Base-by-base conservation (phyloP, 371 early-diverging fungal species). In the Funneliformis caledonium region DNA sequence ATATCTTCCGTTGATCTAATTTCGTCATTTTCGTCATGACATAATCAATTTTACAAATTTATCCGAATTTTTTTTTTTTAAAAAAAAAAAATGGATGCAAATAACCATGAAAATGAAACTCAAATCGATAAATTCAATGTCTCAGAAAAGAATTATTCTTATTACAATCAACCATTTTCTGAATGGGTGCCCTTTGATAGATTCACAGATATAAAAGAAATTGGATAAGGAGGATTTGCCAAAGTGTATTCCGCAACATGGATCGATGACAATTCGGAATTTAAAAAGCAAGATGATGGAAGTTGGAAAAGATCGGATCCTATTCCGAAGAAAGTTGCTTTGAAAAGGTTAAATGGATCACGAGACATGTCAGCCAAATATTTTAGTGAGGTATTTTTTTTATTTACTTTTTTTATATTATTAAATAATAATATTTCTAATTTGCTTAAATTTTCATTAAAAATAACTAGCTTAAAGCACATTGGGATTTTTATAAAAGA, bases 211-310 rank as follows among this genome's bases (percentile, higher is more conserved):
- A 45, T 69, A 43, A 45, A 69, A 69, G 19, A 45, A 45, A 69
- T 69, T 43, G 69, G 69, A 47, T 47, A 69, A 69, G 69, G 69
- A 43, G 69, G 69, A 43, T 69, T 69, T 45, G 11, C 43, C 31
- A 45, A n/a, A 8, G 45, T 45, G 19, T 69, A 69, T 45, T 45
- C 42, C 1, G 69, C 69, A n/a, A 31, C 19, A 16, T 69, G 69
- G 69, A 26, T 31, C n/a, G 72, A 72, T 47, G 72, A 1, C n/a
- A n/a, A 72, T 47, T 4, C 19, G 22, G 19, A 37, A 2, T 37
- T 37, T 37, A 0, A 2, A 3, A 37, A 37, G 37, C 37, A 37
- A 37, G 2, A 6, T 65, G 65, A 65, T 12, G 22, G 22, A 31
- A 31, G 33, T 31, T 65, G 65, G 65, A 37, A 14, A 2, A 12